A percentile compares a stretch with the other conserved stretches of the same genome.
Evolutionary conservation across 805 yeast genomes (phyloP).

Genomic region (Yamadazyma takamatsuzukensis): DNA sequence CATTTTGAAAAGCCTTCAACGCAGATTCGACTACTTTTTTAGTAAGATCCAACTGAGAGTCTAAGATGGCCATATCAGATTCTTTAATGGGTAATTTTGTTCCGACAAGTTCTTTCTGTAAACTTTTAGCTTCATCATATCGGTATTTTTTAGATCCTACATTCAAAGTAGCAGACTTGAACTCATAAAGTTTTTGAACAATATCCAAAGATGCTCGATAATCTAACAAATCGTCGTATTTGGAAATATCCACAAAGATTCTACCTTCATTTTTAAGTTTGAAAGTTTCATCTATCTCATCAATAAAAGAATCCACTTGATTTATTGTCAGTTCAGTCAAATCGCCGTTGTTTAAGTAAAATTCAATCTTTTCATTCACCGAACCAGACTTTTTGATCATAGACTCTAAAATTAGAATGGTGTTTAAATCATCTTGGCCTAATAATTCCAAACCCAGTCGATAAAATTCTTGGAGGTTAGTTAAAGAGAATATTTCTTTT

Average conservation of each 20-base stretch:
- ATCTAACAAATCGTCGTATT: constrained; percentile 25
- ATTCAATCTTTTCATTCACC: constrained; percentile 12
- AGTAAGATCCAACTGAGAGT: background rate
- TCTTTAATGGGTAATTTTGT: constrained; percentile 8
- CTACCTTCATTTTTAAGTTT: constrained; percentile 19
- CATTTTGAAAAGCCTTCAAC: background rate
- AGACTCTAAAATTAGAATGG: constrained; percentile 19
- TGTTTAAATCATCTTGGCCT: constrained; percentile 31
- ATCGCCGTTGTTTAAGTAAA: constrained; percentile 2
- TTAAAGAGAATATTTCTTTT: constrained; percentile 31
- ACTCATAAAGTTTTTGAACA: constrained; percentile 13
- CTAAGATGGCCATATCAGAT: constrained; percentile 5
- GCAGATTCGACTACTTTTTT: constrained; percentile 2
- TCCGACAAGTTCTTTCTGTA: constrained; percentile 17
- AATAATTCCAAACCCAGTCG: constrained; percentile 25
- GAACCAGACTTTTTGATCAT: constrained; percentile 23
- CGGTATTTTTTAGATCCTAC: constrained; percentile 7
- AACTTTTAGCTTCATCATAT: constrained; percentile 21
- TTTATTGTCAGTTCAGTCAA: constrained; percentile 19
- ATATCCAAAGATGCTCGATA: constrained; percentile 14
- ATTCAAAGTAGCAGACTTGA: constrained; percentile 2
- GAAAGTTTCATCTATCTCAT: constrained; percentile 22
- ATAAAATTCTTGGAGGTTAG: constrained; percentile 25
- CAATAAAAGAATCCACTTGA: constrained; percentile 19
- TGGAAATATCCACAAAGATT: constrained; percentile 24